Percentiles rank a stretch among this genome's conserved stretches.
phyloP scores from a whole-genome alignment of 225 moss, liverwort and hornwort species.

The Rhytidiadelphus loreus region DNA sequence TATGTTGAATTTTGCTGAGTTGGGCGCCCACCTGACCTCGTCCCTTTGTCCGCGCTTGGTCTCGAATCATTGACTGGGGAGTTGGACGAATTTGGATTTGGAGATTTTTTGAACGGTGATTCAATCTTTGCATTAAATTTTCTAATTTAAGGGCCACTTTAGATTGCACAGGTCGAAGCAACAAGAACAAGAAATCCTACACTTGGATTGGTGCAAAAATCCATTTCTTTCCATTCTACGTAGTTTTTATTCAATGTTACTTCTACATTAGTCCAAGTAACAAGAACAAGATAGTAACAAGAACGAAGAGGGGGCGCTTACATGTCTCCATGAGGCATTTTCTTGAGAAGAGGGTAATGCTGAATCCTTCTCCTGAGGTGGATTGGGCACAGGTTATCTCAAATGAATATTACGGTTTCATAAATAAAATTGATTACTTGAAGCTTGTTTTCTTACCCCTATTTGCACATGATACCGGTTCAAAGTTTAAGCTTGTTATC shows the following conservation, averaged over 20 bases:
- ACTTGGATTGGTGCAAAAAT: neutral
- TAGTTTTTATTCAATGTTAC: neutral
- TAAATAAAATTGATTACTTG: neutral
- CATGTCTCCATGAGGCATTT: neutral
- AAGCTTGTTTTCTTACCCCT: neutral
- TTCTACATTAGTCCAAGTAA: neutral
- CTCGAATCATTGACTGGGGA: conserved; percentile 68
- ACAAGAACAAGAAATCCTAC: neutral
- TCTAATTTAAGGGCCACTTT: neutral
- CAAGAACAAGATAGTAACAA: neutral
- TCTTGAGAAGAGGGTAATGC: neutral
- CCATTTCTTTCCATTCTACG: neutral
- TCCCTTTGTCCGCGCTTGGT: conserved; percentile 65
- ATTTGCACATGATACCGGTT: neutral
- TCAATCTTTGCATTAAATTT: neutral
- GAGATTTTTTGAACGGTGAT: conserved; percentile 66
- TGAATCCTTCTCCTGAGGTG: neutral
- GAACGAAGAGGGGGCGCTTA: neutral
- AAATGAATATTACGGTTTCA: neutral
- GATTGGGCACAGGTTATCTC: neutral
- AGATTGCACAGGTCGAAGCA: neutral
- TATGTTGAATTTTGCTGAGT: conserved; percentile 19
- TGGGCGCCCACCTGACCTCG: conserved; percentile 59
- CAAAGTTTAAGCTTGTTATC: neutral
- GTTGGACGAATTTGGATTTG: conserved; percentile 65